Base-by-base conservation (phyloP, 2,329 filamentous ascomycete species). In the Beauveria varroae region DNA sequence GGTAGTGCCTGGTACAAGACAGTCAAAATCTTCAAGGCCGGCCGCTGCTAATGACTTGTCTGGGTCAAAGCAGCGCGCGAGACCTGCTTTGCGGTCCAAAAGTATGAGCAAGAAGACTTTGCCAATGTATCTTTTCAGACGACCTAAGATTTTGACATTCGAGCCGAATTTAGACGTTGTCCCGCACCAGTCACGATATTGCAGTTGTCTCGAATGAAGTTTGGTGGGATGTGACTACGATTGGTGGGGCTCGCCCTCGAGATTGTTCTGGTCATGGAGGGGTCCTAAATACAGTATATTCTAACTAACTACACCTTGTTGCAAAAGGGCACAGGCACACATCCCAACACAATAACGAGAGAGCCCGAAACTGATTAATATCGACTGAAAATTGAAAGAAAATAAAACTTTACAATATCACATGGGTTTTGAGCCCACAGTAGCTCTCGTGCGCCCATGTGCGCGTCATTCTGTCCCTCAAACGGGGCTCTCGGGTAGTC, bases 191-290 rank as follows among this genome's bases (percentile, higher is more conserved):
- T 26, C 12, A 40, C 10, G 9, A 34, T 53, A 18, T 24, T 60
- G 57, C 26, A 18, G 18, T 9, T 5, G n/a, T 53, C 40, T 24
- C n/a, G 28, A 10, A 5, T 20, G 28, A 53, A 20, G 18, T 44
- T 47, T 60, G 57, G 57, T 54, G 57, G 57, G 57, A 60, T 49
- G 57, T 50, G 49, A 53, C 18, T n/a, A 6, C 3, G 4, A 9
- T 34, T 60, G 47, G 57, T 60, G 57, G 57, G 57, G 57, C 57
- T 44, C 8, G 4, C 10, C 34, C 20, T 34, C 22, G 1, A 60
- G 24, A 40, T 26, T 20, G 8, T 46, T 20, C 28, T 5, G n/a
- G 3, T 0, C n/a, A 40, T 43, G 44, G 55, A 57, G 44, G 55
- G 30, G 30, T 34, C 5, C 12, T 34, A 34, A 1, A 34, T 14